A percentile compares a stretch with the other conserved stretches of the same genome.
Evolutionary conservation across 2,329 filamentous ascomycete genomes (phyloP).

Genomic region (Parastagonospora avenae): DNA sequence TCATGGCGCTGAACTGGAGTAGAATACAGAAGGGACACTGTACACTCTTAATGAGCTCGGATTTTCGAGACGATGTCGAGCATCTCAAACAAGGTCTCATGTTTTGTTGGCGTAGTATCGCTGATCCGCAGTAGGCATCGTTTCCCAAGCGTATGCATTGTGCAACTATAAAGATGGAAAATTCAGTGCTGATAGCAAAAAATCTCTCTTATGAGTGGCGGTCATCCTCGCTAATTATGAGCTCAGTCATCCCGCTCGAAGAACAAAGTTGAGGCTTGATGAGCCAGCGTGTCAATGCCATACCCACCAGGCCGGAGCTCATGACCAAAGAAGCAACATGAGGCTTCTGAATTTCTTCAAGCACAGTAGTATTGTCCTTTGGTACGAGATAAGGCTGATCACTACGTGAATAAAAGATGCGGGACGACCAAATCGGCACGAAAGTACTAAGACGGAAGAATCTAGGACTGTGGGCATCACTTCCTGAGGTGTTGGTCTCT

Average conservation of each 20-base stretch:
- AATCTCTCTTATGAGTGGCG: not conserved
- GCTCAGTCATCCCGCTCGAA: not conserved
- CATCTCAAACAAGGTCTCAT: no score
- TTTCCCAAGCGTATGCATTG: no score
- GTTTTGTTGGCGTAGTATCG: no score
- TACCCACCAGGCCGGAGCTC: slow-evolving; percentile 41
- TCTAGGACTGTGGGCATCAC: slow-evolving; percentile 28
- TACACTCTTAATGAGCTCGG: no score
- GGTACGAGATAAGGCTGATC: slow-evolving; percentile 24
- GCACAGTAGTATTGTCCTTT: slow-evolving; percentile 26
- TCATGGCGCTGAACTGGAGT: no score
- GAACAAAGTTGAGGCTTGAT: slow-evolving; percentile 17
- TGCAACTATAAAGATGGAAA: not conserved
- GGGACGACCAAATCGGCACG: slow-evolving; percentile 37
- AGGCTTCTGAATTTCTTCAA: slow-evolving; percentile 38
- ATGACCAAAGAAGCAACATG: slow-evolving; percentile 40
- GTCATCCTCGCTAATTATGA: not conserved
- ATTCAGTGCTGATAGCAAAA: not conserved
- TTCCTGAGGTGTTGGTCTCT: slow-evolving; percentile 16
- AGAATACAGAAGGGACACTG: no score
- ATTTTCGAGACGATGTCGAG: no score
- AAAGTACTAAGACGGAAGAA: slow-evolving; percentile 41
- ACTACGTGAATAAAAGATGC: slow-evolving; percentile 41
- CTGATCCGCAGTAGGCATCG: no score
- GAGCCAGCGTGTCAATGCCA: slow-evolving; percentile 32